Evolutionary conservation across 2,329 filamentous ascomycete species (phyloP).

Genomic region (Epichloe glyceriae): DNA sequence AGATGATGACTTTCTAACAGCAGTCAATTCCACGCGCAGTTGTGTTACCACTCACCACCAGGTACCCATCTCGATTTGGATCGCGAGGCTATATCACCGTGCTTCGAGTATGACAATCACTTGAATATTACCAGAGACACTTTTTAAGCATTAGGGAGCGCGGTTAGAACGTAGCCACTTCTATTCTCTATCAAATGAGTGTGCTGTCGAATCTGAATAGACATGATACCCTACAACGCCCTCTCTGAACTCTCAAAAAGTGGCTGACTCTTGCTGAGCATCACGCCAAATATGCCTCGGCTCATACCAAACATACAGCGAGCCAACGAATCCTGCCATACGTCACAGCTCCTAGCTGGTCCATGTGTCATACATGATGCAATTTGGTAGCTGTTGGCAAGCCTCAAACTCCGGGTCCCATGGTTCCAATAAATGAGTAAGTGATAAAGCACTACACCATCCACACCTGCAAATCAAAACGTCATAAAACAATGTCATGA

Average conservation of each 20-base stretch:
- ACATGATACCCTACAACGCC: slow-evolving; percentile 1
- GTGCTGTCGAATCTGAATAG: neutral
- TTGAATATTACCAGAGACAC: too few species aligned
- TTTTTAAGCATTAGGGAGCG: neutral
- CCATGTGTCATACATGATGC: neutral
- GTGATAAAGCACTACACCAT: neutral
- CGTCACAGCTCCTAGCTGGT: neutral
- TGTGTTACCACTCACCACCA: too few species aligned
- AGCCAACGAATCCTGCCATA: neutral
- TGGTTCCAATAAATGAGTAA: neutral
- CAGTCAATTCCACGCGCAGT: too few species aligned
- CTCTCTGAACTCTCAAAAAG: neutral
- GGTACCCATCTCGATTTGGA: too few species aligned
- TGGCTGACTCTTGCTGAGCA: neutral
- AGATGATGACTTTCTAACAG: too few species aligned
- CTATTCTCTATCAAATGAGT: slow-evolving; percentile 7
- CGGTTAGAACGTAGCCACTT: neutral
- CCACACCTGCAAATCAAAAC: neutral
- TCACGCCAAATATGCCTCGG: neutral
- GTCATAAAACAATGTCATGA: neutral
- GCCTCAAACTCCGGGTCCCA: slow-evolving; percentile 3
- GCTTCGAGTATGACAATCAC: too few species aligned
- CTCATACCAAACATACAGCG: neutral
- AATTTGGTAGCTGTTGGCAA: neutral
- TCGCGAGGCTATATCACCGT: too few species aligned